Percentiles rank a stretch among this genome's conserved stretches.
These are phyloP conservation scores for Spathaspora sp. DNA, from an alignment of 805 yeast species.

Conservation along the genomic window DNA sequence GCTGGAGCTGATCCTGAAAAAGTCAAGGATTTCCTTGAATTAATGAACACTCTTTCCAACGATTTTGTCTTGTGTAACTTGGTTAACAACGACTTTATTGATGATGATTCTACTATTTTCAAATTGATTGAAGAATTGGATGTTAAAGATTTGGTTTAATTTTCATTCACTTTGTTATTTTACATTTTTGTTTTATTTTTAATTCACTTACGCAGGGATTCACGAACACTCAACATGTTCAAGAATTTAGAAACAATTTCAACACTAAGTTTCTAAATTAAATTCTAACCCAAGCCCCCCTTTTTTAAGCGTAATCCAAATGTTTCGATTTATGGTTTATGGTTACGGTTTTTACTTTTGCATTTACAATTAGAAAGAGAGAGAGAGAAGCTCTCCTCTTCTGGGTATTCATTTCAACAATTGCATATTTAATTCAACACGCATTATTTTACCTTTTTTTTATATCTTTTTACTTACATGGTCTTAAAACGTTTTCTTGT, in stretches of 20 bases:
- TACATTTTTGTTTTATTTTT: slow-evolving; percentile 4
- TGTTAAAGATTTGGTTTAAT: slow-evolving; percentile 11
- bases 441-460: not conserved
- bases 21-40: slow-evolving; percentile 29
- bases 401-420: slow-evolving; percentile 26
- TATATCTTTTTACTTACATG: not conserved
- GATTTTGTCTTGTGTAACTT: slow-evolving; percentile 77
- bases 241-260: slow-evolving; percentile 13
- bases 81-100: slow-evolving; percentile 79
- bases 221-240: slow-evolving; percentile 33
- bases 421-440: slow-evolving; percentile 3
- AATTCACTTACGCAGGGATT: slow-evolving; percentile 22
- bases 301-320: not conserved
- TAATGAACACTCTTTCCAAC: slow-evolving; percentile 46
- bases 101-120: slow-evolving; percentile 56
- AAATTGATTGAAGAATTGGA: slow-evolving; percentile 41
- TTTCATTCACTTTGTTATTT: slow-evolving; percentile 1
- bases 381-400: not conserved
- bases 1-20: slow-evolving; percentile 28
- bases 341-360: slow-evolving; percentile 4
- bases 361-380: slow-evolving; percentile 5
- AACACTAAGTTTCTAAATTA: slow-evolving; percentile 3
- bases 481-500: slow-evolving; percentile 21
- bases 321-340: not conserved
- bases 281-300: slow-evolving; percentile 1